Evolutionary conservation across 2,329 filamentous ascomycete genomes (phyloP), one percentile per base, ranked within the genome.

Genomic region (Calonectria fujianensis): DNA sequence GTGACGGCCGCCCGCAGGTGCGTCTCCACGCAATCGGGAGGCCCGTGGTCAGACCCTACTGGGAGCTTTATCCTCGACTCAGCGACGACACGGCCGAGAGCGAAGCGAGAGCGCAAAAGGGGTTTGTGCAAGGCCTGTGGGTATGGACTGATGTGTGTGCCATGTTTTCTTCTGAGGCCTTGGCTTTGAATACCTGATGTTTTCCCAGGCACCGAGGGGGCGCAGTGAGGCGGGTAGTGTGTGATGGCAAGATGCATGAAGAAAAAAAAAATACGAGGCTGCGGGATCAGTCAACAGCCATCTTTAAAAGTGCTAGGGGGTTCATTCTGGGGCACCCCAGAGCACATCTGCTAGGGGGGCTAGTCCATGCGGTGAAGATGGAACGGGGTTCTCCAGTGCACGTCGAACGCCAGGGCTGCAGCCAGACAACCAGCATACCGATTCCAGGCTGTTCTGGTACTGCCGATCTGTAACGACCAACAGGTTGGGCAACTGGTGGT

Each of bases 391-490:
- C 67, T 59, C 66, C 66, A 69, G 37, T 29, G 8, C 20, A 63
- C 57, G 37, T 24, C 57, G 24, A 63, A 63, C 57, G 37, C 57
- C 57, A 63, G 57, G 57, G 57, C 57, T 63, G 35, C 57, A 63
- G 57, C 57, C 57, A 63, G 57, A 63, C 57, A 63, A 63, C 57
- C 57, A 63, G 57, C 65, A 69, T 48, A n/a, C 74, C 73, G 70
- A 77, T 80, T 81, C 72, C 69, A 76, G 74, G 73, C 78, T 65
- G 57, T 77, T 79, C 74, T 73, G 76, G 39, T 48, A 48, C 76
- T 76, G 79, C 61, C 78, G 79, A 79, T 80, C 79, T 70, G 65
- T 73, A 50, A 75, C 48, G 51, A 77, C 71, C 73, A 77, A 75
- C 69, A 52, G 75, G 64, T 69, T 75, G 76, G 76, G 70, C 64